Base-by-base conservation (phyloP, 202 grass and related monocot species). In the Alloteropsis angusta region DNA sequence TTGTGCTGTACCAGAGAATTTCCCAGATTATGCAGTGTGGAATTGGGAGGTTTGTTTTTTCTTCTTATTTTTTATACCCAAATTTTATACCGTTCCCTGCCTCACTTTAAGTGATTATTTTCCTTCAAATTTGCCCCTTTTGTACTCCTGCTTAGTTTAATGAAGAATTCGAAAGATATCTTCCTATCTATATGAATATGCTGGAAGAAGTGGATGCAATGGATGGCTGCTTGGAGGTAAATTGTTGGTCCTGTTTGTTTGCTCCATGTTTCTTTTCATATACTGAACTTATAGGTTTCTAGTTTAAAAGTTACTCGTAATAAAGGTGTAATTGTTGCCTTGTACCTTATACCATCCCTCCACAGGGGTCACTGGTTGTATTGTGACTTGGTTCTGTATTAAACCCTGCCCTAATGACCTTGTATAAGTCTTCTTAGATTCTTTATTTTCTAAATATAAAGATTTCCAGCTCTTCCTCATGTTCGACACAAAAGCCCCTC, bases 21-120 rank as follows among this genome's bases (percentile, higher is more conserved):
- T 78, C 19, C 75, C 60, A n/a, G 26, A 66, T n/a, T 3, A 54
- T 35, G 5, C 6, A 25, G 60, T 54, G 45, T 78, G 75, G 75
- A 78, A 66, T 52, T 78, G 75, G 75, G 60, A 78, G 60, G 75
- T 78, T 50, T 41, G 60, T 28, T 52, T 35, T 16, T 50, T 0
- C 16, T 52, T 65, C 19, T 52, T 53, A 35, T 25, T 53, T 47
- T 34, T 7, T 48, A 8, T 18, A 47, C 46, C 58, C 58, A 28
- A 6, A 36, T 77, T 7, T 35, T 10, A 12, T 26, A 65, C 12
- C 32, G 17, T 53, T 53, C 53, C 13, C 1, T 65, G 9, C 0
- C 7, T 37, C 39, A 30, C 14, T 8, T 48, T 28, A 28, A 47
- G 66, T 45, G 39, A 1, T 48, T 67, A 23, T 67, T 43, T 67